These are phyloP conservation scores for Ajuga chamaepitys DNA, from an alignment of 257 asterid species.

Conservation along the genomic window DNA sequence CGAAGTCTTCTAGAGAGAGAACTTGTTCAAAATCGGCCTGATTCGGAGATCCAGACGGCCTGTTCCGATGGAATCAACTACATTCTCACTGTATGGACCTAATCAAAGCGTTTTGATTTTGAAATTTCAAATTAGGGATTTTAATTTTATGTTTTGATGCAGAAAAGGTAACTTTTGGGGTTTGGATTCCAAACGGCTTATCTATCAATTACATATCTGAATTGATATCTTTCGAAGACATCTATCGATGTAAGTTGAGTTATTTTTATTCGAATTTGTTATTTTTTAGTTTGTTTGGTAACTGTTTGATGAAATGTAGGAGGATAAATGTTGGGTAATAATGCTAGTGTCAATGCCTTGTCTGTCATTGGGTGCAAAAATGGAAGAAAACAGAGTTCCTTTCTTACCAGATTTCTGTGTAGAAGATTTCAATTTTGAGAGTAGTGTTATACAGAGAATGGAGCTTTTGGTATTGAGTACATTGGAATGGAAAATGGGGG, in stretches of 20 bases:
- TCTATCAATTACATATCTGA: constrained; percentile 43
- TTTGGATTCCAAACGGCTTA: constrained; percentile 43
- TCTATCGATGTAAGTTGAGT: constrained; percentile 36
- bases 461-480: constrained; percentile 44
- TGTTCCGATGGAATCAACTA: constrained; percentile 50
- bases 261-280: not conserved
- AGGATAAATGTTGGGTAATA: constrained; percentile 33
- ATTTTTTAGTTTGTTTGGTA: not conserved
- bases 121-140: no score
- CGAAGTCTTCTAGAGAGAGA: constrained; percentile 36
- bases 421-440: constrained; percentile 30
- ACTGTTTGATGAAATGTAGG: constrained; percentile 22
- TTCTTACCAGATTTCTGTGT: constrained; percentile 29
- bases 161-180: constrained; percentile 35
- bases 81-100: constrained; percentile 33
- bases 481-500: constrained; percentile 56
- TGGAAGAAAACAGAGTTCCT: constrained; percentile 44
- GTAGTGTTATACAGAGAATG: constrained; percentile 38
- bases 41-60: constrained; percentile 27
- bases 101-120: no score
- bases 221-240: constrained; percentile 42
- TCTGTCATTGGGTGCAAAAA: constrained; percentile 58
- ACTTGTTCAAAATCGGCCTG: constrained; percentile 14
- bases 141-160: no score
- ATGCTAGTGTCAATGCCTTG: constrained; percentile 43